Evolutionary conservation across 345 rosid genomes (phyloP).

Genomic region (Raphanus raphanistrum): DNA sequence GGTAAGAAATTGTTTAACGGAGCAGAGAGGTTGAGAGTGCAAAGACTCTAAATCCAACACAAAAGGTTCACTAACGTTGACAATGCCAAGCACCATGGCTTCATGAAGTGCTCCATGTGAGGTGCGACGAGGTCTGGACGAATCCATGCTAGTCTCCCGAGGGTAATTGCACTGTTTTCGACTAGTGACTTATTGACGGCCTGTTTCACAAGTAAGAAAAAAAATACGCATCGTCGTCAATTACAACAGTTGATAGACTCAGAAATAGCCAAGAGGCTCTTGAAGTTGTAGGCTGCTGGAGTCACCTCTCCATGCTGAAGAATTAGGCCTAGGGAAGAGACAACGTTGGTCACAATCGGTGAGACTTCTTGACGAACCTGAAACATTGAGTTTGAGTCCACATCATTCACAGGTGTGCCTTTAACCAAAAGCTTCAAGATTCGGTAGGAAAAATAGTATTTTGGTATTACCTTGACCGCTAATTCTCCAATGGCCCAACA

Average conservation of each 20-base stretch:
- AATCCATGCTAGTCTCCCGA: conserved; percentile 98
- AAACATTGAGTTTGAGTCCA: conserved; percentile 24
- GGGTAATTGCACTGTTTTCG: conserved; percentile 97
- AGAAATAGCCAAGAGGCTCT: neutral
- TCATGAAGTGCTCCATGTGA: conserved; percentile 98
- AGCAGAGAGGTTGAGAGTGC: conserved; percentile 1
- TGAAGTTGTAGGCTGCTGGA: neutral
- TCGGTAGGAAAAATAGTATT: neutral
- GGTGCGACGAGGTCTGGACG: conserved; percentile 97
- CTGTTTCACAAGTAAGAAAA: conserved; percentile 43
- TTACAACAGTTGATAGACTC: conserved; percentile 10
- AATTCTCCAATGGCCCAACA: conserved; percentile 99
- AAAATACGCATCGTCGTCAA: conserved; percentile 3
- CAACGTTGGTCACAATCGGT: conserved; percentile 71
- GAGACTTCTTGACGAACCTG: conserved; percentile 95
- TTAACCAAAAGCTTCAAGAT: conserved; percentile 14
- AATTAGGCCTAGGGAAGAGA: conserved; percentile 68
- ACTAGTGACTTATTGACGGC: conserved; percentile 79
- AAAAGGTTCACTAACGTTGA: conserved; percentile 58
- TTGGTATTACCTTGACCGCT: conserved; percentile 73
- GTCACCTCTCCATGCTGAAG: conserved; percentile 82
- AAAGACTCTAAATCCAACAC: neutral
- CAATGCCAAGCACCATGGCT: conserved; percentile 91
- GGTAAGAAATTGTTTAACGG: neutral
- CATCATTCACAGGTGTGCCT: conserved; percentile 19